Conservation (phyloP, 2,329 filamentous ascomycete genomes). For the Neofusicoccum ribis region DNA sequence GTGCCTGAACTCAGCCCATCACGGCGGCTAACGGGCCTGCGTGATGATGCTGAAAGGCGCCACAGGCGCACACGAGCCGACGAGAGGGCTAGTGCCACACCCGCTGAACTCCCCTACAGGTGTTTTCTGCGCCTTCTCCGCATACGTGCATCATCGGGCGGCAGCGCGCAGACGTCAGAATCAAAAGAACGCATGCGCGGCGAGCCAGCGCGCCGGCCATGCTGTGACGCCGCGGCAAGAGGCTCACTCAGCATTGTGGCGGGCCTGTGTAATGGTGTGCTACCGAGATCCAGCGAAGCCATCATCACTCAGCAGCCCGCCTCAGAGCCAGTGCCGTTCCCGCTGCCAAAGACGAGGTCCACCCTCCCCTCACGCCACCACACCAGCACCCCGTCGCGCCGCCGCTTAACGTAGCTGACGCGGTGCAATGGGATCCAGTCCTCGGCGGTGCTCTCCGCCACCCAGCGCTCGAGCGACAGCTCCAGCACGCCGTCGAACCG, state of each 20-base stretch:
- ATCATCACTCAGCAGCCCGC: background rate
- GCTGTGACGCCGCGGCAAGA: too few species aligned
- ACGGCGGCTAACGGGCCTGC: background rate
- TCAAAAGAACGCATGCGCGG: too few species aligned
- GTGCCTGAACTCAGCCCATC: background rate
- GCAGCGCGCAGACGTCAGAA: too few species aligned
- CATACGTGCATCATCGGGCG: too few species aligned
- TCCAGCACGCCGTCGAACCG: conserved; percentile 48
- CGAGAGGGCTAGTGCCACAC: background rate
- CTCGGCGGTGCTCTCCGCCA: conserved; percentile 48
- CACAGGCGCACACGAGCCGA: too few species aligned
- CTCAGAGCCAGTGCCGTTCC: conserved; percentile 18
- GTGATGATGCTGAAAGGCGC: background rate
- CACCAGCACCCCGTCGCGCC: conserved; percentile 33
- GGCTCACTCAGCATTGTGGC: background rate
- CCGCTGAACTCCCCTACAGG: background rate
- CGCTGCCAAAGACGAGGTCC: conserved; percentile 45
- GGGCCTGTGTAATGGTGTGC: background rate
- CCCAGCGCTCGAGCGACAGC: conserved; percentile 46
- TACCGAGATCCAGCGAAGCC: too few species aligned
- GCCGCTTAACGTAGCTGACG: conserved; percentile 29
- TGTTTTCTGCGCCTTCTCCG: too few species aligned
- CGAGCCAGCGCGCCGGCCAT: too few species aligned
- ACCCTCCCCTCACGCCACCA: conserved; percentile 47
- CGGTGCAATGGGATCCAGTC: conserved; percentile 54